Evolutionary conservation across 2,329 filamentous ascomycete genomes (phyloP).

Genomic region (Hymenoscyphus repandus): DNA sequence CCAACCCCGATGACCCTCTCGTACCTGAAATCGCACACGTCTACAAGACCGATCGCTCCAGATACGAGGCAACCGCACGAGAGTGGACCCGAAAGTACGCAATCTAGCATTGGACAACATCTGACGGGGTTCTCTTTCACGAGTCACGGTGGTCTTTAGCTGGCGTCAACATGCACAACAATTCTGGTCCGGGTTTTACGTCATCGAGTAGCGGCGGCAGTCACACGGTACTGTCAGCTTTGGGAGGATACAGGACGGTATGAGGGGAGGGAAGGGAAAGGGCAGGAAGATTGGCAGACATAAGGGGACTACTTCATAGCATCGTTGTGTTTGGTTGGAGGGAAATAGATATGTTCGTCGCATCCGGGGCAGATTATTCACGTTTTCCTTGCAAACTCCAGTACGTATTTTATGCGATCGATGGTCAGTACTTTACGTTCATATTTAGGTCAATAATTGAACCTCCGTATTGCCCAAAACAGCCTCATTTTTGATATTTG

Average conservation of each 20-base stretch:
- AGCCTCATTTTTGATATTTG: no score
- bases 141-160: slow-evolving; percentile 23
- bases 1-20: slow-evolving; percentile 97
- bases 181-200: slow-evolving; percentile 14
- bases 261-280: not conserved
- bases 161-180: slow-evolving; percentile 25
- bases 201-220: not conserved
- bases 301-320: slow-evolving; percentile 15
- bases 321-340: slow-evolving; percentile 11
- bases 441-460: not conserved
- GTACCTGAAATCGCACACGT: slow-evolving; percentile 99
- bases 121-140: slow-evolving; percentile 17
- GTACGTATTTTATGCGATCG: not conserved
- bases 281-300: not conserved
- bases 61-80: slow-evolving; percentile 92
- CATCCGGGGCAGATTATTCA: slow-evolving; percentile 13
- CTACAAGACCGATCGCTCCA: slow-evolving; percentile 96
- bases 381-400: not conserved
- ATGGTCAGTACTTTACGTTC: not conserved
- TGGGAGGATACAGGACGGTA: not conserved
- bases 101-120: slow-evolving; percentile 52
- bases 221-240: not conserved
- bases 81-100: slow-evolving; percentile 99
- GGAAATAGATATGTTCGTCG: slow-evolving; percentile 21
- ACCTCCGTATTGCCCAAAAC: no score